phyloP scores from a whole-genome alignment of 345 rosid species.

The Raphanus raphanistrum region DNA sequence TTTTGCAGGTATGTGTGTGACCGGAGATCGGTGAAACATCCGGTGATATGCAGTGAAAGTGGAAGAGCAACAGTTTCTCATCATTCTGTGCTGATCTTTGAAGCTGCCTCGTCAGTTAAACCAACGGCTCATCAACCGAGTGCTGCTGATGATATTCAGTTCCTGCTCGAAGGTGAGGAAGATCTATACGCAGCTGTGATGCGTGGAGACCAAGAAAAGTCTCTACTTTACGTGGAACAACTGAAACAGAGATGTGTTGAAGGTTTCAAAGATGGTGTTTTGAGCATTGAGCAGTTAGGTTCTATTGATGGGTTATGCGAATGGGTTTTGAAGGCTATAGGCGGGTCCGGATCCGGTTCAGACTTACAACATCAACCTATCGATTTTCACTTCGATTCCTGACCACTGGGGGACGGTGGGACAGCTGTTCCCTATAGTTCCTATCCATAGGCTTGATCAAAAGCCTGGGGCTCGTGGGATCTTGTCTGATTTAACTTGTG shows the following conservation, averaged over 20 bases:
- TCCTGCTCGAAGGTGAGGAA: constrained; percentile 63
- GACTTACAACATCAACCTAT: constrained; percentile 80
- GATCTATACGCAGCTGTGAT: constrained; percentile 55
- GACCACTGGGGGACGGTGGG: constrained; percentile 87
- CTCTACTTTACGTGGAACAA: constrained; percentile 67
- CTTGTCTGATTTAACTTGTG: constrained; percentile 88
- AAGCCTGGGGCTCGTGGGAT: constrained; percentile 69
- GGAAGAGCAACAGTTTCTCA: constrained; percentile 96
- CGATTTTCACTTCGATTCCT: constrained; percentile 90
- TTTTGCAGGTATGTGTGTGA: constrained; percentile 46
- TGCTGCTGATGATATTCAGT: constrained; percentile 47
- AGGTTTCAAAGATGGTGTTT: constrained; percentile 71
- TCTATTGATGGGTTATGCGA: constrained; percentile 87
- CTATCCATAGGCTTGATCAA: constrained; percentile 76
- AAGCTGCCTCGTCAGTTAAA: constrained; percentile 56
- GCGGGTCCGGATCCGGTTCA: constrained; percentile 57
- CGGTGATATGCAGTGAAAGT: constrained; percentile 86
- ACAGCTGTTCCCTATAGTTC: constrained; percentile 87
- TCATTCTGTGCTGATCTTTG: constrained; percentile 81
- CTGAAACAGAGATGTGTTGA: constrained; percentile 82
- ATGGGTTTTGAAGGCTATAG: constrained; percentile 54
- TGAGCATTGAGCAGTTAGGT: constrained; percentile 78
- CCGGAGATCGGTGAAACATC: constrained; percentile 74
- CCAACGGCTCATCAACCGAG: constrained; percentile 29
- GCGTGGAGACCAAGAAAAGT: constrained; percentile 66